These are phyloP conservation scores for Podochytrium sp. DNA, from an alignment of 192 early-diverging fungal genomes.

Conservation along the genomic window DNA sequence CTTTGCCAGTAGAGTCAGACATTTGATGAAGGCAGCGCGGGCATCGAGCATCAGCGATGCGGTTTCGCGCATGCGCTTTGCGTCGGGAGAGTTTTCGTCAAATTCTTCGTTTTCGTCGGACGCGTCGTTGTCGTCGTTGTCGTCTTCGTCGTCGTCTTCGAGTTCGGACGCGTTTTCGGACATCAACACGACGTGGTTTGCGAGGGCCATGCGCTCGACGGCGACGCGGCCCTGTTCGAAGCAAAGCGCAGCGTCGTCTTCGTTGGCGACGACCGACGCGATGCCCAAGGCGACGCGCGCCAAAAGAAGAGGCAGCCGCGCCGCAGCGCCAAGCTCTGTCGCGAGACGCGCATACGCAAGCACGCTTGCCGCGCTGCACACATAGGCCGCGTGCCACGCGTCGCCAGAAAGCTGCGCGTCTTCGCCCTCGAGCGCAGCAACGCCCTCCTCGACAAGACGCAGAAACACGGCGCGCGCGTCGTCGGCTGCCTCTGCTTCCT, in stretches of 20 bases:
- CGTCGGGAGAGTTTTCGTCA: background rate
- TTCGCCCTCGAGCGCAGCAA: background rate
- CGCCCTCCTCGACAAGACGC: background rate
- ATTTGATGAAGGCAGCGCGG: background rate
- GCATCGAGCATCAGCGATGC: background rate
- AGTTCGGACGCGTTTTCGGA: background rate
- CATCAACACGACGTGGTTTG: background rate
- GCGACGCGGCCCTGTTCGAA: background rate
- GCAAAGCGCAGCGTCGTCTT: background rate
- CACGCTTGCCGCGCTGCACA: background rate
- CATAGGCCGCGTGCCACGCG: background rate
- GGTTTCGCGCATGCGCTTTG: background rate
- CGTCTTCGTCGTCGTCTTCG: background rate
- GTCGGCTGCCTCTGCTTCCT: background rate
- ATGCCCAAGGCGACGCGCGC: background rate
- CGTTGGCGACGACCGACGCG: background rate
- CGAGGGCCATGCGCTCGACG: background rate
- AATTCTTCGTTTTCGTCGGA: background rate
- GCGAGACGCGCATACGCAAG: background rate
- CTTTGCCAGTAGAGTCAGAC: background rate
- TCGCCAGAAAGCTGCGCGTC: background rate
- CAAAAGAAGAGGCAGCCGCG: background rate
- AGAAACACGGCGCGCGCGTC: slow-evolving; percentile 5
- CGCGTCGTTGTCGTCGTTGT: background rate
- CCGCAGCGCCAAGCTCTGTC: background rate